Percentiles rank a stretch among this genome's conserved stretches.
phyloP scores from a whole-genome alignment of 1,284 basidiomycete species.

The Pyrrhoderma lamaoense region DNA sequence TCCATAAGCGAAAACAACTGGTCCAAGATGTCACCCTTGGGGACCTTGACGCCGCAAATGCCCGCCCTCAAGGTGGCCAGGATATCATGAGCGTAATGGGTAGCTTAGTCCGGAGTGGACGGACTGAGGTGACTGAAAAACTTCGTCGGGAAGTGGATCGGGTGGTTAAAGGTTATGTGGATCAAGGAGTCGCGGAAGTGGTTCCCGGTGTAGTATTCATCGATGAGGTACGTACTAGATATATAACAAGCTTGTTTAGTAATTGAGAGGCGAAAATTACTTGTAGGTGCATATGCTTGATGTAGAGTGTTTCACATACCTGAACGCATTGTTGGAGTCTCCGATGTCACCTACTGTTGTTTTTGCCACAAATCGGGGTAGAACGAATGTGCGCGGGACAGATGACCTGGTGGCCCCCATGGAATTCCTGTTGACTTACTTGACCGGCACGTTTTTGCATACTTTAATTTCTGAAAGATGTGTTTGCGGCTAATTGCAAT shows the following conservation, averaged over 20 bases:
- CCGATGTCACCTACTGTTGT: slow-evolving; percentile 97
- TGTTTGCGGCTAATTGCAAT: slow-evolving; percentile 4
- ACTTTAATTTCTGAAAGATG: slow-evolving; percentile 9
- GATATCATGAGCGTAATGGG: slow-evolving; percentile 99
- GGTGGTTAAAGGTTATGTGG: slow-evolving; percentile 96
- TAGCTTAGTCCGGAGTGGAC: slow-evolving; percentile 87
- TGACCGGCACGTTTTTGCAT: slow-evolving; percentile 56
- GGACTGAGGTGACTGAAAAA: slow-evolving; percentile 98
- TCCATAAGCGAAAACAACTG: slow-evolving; percentile 95
- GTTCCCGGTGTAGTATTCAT: slow-evolving; percentile 98
- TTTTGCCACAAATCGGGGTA: slow-evolving; percentile 92
- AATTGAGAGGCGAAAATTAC: slow-evolving; percentile 1
- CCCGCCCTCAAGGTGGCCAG: slow-evolving; percentile 89
- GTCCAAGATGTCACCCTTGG: slow-evolving; percentile 97
- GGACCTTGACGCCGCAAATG: slow-evolving; percentile 95
- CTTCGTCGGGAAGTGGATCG: slow-evolving; percentile 94
- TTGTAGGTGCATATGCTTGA: slow-evolving; percentile 96
- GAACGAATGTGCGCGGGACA: slow-evolving; percentile 88
- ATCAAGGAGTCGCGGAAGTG: slow-evolving; percentile 96
- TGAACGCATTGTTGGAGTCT: slow-evolving; percentile 93
- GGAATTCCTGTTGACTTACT: slow-evolving; percentile 92
- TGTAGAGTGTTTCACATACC: slow-evolving; percentile 98
- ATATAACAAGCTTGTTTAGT: neutral
- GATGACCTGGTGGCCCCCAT: slow-evolving; percentile 89
- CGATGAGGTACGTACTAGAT: slow-evolving; percentile 69